These are phyloP conservation scores for Escovopsis sp. DNA, from an alignment of 2,329 filamentous ascomycete genomes.

Conservation along the genomic window DNA sequence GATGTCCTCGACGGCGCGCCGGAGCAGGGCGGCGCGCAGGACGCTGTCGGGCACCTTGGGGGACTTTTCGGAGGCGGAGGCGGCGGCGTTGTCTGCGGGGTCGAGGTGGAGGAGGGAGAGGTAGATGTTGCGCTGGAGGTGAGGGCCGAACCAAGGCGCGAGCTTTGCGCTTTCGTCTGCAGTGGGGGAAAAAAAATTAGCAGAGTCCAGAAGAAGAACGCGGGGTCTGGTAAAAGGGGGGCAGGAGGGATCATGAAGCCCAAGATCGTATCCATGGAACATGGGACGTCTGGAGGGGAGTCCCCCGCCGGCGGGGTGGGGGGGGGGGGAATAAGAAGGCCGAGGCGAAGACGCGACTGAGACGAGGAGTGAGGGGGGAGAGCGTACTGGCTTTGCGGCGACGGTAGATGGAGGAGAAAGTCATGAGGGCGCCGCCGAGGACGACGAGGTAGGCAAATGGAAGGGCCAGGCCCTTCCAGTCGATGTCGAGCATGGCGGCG, in stretches of 20 bases:
- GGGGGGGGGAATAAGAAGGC: background rate
- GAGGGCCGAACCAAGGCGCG: conserved; percentile 84
- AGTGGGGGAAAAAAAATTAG: conserved; percentile 4
- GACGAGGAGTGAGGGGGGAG: conserved; percentile 8
- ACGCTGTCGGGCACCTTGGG: conserved; percentile 66
- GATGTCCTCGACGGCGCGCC: conserved; percentile 85
- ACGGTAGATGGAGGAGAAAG: conserved; percentile 85
- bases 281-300: no score
- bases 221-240: no score
- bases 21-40: conserved; percentile 73
- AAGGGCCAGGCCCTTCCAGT: conserved; percentile 75
- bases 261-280: no score
- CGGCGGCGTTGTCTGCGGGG: conserved; percentile 31
- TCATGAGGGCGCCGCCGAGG: conserved; percentile 73
- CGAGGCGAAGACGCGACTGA: background rate
- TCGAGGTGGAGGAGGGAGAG: conserved; percentile 75
- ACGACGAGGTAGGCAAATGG: conserved; percentile 83
- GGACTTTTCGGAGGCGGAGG: conserved; percentile 36
- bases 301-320: background rate
- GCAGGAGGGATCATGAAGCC: no score
- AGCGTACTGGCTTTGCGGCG: conserved; percentile 69
- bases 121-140: conserved; percentile 89
- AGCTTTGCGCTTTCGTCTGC: conserved; percentile 66
- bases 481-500: conserved; percentile 36
- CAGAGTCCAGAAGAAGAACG: no score